These are phyloP conservation scores for Dioscorea cayenensis DNA, from an alignment of 116 monocot species.

Conservation along the genomic window DNA sequence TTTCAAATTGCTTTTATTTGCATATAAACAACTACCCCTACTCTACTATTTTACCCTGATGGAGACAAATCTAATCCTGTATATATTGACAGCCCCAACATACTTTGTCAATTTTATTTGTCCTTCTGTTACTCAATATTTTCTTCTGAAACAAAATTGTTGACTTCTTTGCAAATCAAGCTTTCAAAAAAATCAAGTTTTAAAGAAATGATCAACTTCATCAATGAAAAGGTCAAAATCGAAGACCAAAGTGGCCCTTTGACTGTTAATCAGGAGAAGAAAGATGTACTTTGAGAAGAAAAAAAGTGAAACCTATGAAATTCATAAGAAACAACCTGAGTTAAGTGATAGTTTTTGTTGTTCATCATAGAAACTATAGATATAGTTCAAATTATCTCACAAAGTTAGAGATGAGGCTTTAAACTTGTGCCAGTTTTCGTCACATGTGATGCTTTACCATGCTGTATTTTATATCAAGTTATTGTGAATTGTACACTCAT, in stretches of 20 bases:
- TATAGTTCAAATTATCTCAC: not conserved
- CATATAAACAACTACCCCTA: conserved; percentile 69
- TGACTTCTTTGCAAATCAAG: conserved; percentile 39
- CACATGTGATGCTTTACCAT: not conserved
- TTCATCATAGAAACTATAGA: not conserved
- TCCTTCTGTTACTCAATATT: too few species aligned
- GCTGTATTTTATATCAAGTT: not conserved
- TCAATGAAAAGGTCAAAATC: conserved; percentile 33
- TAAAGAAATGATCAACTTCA: conserved; percentile 54
- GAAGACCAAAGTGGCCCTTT: conserved; percentile 8
- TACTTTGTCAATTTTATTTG: too few species aligned
- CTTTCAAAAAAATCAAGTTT: conserved; percentile 70
- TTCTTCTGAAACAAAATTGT: not conserved
- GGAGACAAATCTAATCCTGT: conserved; percentile 78
- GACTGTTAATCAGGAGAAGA: conserved; percentile 12
- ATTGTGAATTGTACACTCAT: not conserved
- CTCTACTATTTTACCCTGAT: too few species aligned
- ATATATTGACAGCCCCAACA: conserved; percentile 26
- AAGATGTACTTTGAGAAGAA: conserved; percentile 72
- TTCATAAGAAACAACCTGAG: too few species aligned
- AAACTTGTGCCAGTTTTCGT: not conserved
- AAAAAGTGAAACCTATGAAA: not conserved
- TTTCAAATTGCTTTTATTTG: conserved; percentile 7
- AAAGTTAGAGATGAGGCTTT: not conserved
- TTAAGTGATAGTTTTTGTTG: not conserved